These are phyloP conservation scores for Carpinus viminea DNA, from an alignment of 306 rosid genomes.

Conservation along the genomic window DNA sequence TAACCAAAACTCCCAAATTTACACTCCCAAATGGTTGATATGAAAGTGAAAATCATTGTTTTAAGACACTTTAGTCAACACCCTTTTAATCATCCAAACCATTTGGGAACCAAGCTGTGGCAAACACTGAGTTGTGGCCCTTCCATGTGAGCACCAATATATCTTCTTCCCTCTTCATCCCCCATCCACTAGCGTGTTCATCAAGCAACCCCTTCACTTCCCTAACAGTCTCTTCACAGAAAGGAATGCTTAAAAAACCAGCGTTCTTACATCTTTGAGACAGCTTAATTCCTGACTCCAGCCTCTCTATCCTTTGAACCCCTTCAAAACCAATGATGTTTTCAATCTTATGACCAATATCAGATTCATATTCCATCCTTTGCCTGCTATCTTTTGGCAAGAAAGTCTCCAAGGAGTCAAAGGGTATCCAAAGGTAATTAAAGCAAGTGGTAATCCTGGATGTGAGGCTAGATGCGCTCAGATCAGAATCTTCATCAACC, in stretches of 20 bases:
- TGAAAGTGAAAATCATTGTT: too few relatives aligned
- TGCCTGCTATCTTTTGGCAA: conserved; percentile 76
- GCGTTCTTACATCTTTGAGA: conserved; percentile 61
- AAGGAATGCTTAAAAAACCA: conserved; percentile 55
- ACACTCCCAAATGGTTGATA: too few relatives aligned
- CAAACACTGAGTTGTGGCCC: conserved; percentile 89
- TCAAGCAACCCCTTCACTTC: conserved; percentile 82
- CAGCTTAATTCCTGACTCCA: conserved; percentile 51
- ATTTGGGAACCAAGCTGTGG: conserved; percentile 77
- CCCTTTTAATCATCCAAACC: conserved; percentile 44
- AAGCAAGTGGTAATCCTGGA: conserved; percentile 78
- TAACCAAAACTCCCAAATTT: too few relatives aligned
- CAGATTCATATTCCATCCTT: conserved; percentile 84
- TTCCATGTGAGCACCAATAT: conserved; percentile 92
- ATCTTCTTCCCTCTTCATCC: conserved; percentile 89
- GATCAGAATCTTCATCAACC: conserved; percentile 86
- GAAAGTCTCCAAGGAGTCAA: conserved; percentile 88
- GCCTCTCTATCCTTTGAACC: conserved; percentile 67
- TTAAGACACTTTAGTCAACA: conserved; percentile 20
- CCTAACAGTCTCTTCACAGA: conserved; percentile 60
- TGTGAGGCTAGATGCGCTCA: conserved; percentile 53
- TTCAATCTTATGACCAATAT: conserved; percentile 83
- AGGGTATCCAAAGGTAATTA: conserved; percentile 93
- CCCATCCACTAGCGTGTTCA: conserved; percentile 99
- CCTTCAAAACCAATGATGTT: conserved; percentile 79